A percentile compares a stretch with the other conserved stretches of the same genome.
These are phyloP conservation scores for Fomitopsis schrenkii DNA, from an alignment of 1,284 basidiomycete species.

Conservation along the genomic window DNA sequence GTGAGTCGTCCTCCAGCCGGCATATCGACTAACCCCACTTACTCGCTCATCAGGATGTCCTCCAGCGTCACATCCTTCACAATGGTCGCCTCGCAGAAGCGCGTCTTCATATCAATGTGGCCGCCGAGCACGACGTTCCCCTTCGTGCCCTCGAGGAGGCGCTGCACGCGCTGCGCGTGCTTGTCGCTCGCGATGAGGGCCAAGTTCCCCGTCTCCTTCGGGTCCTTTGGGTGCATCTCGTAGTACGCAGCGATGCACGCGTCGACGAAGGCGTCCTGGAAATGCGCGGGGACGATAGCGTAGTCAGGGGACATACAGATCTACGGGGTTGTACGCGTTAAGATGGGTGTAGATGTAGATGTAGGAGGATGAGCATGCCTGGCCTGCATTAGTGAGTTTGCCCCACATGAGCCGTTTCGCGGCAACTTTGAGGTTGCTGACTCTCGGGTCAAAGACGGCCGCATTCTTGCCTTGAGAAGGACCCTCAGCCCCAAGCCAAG, in stretches of 20 bases:
- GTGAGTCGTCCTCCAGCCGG: too few species aligned
- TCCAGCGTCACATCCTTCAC: conserved; percentile 55
- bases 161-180: conserved; percentile 59
- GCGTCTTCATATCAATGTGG: conserved; percentile 48
- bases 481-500: not conserved
- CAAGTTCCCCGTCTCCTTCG: conserved; percentile 1
- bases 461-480: conserved; percentile 70
- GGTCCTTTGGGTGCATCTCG: conserved; percentile 4
- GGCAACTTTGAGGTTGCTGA: conserved; percentile 50
- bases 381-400: conserved; percentile 75
- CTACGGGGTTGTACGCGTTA: conserved; percentile 9
- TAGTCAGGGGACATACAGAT: conserved; percentile 77
- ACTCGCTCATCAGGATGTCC: conserved; percentile 71
- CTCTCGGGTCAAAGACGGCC: conserved; percentile 70
- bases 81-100: conserved; percentile 63
- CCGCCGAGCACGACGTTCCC: conserved; percentile 73
- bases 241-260: conserved; percentile 50
- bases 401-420: conserved; percentile 79
- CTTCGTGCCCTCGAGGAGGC: conserved; percentile 59
- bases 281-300: conserved; percentile 61
- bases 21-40: too few species aligned
- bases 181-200: conserved; percentile 30
- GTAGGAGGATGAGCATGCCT: conserved; percentile 33
- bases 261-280: conserved; percentile 60
- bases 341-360: not conserved